Conservation (phyloP, 441 rosid genomes). For the Kokia cookei region DNA sequence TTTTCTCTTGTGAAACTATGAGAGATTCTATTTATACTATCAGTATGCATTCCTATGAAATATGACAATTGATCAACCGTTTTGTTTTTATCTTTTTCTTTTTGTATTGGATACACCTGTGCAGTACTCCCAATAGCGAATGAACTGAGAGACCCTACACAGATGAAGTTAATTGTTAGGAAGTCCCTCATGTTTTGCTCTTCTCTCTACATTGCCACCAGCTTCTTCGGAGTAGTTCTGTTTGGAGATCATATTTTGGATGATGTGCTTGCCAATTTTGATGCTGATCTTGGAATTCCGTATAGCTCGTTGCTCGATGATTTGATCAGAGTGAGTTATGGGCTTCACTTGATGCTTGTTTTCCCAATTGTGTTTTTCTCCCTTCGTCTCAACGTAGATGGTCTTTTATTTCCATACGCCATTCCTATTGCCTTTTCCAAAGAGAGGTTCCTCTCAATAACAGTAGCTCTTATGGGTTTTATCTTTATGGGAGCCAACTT, state of each 20-base stretch:
- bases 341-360: constrained; percentile 68
- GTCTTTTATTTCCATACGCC: constrained; percentile 55
- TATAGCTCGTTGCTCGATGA: constrained; percentile 53
- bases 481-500: constrained; percentile 54
- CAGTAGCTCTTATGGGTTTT: constrained; percentile 45
- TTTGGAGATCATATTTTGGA: constrained; percentile 59
- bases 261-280: constrained; percentile 67
- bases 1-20: not conserved
- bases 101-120: constrained; percentile 1
- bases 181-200: constrained; percentile 47
- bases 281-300: constrained; percentile 60
- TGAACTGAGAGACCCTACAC: constrained; percentile 49
- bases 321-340: constrained; percentile 54
- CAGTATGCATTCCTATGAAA: not conserved
- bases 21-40: not conserved
- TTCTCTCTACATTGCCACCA: constrained; percentile 51
- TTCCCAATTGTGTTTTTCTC: constrained; percentile 66
- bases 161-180: constrained; percentile 55
- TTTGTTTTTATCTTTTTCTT: not conserved
- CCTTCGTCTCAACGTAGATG: constrained; percentile 59
- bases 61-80: not conserved
- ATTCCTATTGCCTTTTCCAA: constrained; percentile 42
- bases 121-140: constrained; percentile 69
- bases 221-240: constrained; percentile 62
- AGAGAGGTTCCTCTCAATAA: constrained; percentile 43